Conservation (phyloP, 306 rosid species). For the Pterocarpus macrocarpus region DNA sequence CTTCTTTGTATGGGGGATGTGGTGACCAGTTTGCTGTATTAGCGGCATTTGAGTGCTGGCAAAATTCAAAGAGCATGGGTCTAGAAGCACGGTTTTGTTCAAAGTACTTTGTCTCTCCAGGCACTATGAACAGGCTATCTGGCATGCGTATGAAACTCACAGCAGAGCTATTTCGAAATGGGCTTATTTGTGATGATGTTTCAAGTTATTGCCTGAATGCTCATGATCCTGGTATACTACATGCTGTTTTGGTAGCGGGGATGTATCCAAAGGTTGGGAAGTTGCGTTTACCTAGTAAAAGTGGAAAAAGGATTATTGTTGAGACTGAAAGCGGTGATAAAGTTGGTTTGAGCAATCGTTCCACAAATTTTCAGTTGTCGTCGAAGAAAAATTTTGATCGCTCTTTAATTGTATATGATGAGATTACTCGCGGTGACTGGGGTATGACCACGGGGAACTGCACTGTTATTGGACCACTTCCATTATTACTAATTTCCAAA, state of each 20-base stretch:
- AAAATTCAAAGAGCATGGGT: constrained; percentile 67
- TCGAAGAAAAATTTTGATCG: constrained; percentile 23
- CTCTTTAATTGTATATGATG: constrained; percentile 71
- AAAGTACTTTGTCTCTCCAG: constrained; percentile 63
- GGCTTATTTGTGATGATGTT: constrained; percentile 66
- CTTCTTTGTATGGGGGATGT: constrained; percentile 78
- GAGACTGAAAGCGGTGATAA: constrained; percentile 68
- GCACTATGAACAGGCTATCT: constrained; percentile 74
- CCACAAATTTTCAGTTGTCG: constrained; percentile 56
- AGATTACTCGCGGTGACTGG: constrained; percentile 79
- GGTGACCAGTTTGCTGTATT: constrained; percentile 90
- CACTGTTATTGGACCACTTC: constrained; percentile 78
- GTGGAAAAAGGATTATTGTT: constrained; percentile 47
- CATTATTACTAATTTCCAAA: constrained; percentile 73
- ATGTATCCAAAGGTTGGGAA: constrained; percentile 93
- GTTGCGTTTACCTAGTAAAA: constrained; percentile 48
- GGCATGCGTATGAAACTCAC: constrained; percentile 86
- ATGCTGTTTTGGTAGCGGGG: constrained; percentile 83
- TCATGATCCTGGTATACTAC: constrained; percentile 73
- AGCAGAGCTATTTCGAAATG: constrained; percentile 67
- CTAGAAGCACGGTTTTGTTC: constrained; percentile 69
- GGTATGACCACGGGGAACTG: constrained; percentile 72
- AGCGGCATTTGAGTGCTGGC: constrained; percentile 92
- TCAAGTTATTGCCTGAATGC: constrained; percentile 73
- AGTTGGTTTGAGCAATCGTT: constrained; percentile 72